Percentiles rank a stretch among this genome's conserved stretches.
Evolutionary conservation across 805 yeast species (phyloP).

Genomic region (Kuraishia molischiana): DNA sequence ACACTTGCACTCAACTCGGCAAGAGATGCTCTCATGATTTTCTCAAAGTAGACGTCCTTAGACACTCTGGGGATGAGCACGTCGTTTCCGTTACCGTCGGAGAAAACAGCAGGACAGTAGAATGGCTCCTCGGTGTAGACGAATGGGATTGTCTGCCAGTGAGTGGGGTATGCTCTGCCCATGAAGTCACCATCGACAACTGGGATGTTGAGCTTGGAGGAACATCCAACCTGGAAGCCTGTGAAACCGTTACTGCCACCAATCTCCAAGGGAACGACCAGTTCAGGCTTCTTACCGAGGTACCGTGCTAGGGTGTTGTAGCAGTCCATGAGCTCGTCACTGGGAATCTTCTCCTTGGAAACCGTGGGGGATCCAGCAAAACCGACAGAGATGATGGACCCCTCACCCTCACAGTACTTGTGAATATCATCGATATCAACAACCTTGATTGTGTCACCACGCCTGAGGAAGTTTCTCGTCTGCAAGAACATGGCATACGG

Average conservation of each 20-base stretch:
- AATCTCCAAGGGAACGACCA: constrained; percentile 28
- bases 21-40: constrained; percentile 28
- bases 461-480: constrained; percentile 20
- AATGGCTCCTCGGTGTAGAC: constrained; percentile 12
- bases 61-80: constrained; percentile 15
- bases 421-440: constrained; percentile 23
- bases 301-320: constrained; percentile 18
- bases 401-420: constrained; percentile 11
- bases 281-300: constrained; percentile 18
- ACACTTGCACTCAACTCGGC: constrained; percentile 32
- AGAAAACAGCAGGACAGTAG: constrained; percentile 16
- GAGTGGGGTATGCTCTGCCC: constrained; percentile 41
- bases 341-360: constrained; percentile 29
- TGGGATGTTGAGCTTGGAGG: constrained; percentile 17
- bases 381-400: constrained; percentile 20
- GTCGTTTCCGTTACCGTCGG: constrained; percentile 29
- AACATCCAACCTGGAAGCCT: constrained; percentile 15
- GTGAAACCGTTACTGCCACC: constrained; percentile 34
- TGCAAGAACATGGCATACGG: constrained; percentile 31
- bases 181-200: constrained; percentile 33
- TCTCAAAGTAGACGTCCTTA: constrained; percentile 24
- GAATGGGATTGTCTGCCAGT: constrained; percentile 28
- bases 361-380: constrained; percentile 40
- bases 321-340: constrained; percentile 25
- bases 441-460: constrained; percentile 24